Evolutionary conservation across 2,329 filamentous ascomycete genomes (phyloP), one percentile per base, ranked within the genome.

Genomic region (Fusarium veterinarium): DNA sequence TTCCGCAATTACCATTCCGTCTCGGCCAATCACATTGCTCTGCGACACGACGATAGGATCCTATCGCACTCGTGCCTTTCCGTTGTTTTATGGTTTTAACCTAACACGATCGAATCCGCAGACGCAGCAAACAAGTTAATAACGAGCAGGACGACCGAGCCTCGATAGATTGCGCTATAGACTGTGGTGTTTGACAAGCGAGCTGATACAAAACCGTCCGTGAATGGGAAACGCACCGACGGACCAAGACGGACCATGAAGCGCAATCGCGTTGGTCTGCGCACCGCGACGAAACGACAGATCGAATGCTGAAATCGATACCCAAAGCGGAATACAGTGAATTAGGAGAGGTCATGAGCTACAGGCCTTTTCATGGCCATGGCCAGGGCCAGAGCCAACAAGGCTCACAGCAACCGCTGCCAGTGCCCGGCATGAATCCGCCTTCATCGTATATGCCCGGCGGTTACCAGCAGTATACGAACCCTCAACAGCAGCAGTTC

Each of bases 321-420:
- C 42, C 60, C 40, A 56, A 28, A 58, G 19, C 28, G 20, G 19
- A 33, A 37, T 25, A 46, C 45, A 31, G 25, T 41, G 33, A 48
- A 57, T 46, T 35, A 25, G 49, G 68, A 65, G 59, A 71, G 64
- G 80, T 75, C 72, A 82, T 84, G 80, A 82, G 78, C 75, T 82
- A 80, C 77, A 75, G 77, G 68, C 76, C 76, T 61, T 81, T 76
- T 46, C 72, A 76, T 70, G 72, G 76, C 67, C 72, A 76, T 64
- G 72, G 76, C 62, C 76, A 77, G 64, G 76, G 75, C 71, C 76
- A 77, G 62, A 72, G 75, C 71, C 75, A 75, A 60, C 72, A 77
- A 55, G 77, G 76, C 74, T 74, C 77, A 38, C 73, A 77, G 70
- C 75, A 75, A 60, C 70, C 71, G 53, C 46, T 71, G 48, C 72